Evolutionary conservation across 345 rosid species (phyloP), one percentile per base, ranked within the genome.

Genomic region (Corymbia maculata): DNA sequence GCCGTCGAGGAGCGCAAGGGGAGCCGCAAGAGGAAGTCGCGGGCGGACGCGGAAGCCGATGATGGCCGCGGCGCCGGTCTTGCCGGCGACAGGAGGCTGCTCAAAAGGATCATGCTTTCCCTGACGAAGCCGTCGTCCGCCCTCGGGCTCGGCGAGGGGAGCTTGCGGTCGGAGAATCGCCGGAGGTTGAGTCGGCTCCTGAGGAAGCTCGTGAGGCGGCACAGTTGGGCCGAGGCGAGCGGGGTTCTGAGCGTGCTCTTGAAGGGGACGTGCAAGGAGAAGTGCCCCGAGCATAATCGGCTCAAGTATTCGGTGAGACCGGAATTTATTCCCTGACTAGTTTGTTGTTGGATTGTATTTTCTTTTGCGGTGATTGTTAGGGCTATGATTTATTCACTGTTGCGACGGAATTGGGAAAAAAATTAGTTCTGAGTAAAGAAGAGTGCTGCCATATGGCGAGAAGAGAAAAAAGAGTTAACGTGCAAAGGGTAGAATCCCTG

Each of bases 171-270:
- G 42, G 93, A 91, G 89, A 91, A 93, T 86, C 92, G 95, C 44
- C 85, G 66, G 13, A 89, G 90, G 87, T 87, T 97, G 86, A 26
- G 89, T 6, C 79, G 57, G 26, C 89, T 95, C 13, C 91, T 96
- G 89, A 88, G 86, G 13, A 91, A 93, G 87, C 93, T 97, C 36
- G 92, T 95, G 86, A 90, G 93, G 49, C 93, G 86, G 61, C 94
- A 91, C 50, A 91, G 92, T 59, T 96, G 98, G 99, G 88, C 45
- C 6, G 95, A 96, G 59, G 99, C 98, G 22, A 91, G 96, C 85
- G 94, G 97, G 36, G 94, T 95, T 3, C 92, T 96, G 49, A 92
- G 95, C 19, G 91, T 96, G 59, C 85, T 95, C 85, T 89, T 94
- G 91, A 91, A 92, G 89, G 99, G 93, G 22, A 94, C 97, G 1